Evolutionary conservation across 2,329 filamentous ascomycete species (phyloP).

Genomic region (Pseudopithomyces chartarum): DNA sequence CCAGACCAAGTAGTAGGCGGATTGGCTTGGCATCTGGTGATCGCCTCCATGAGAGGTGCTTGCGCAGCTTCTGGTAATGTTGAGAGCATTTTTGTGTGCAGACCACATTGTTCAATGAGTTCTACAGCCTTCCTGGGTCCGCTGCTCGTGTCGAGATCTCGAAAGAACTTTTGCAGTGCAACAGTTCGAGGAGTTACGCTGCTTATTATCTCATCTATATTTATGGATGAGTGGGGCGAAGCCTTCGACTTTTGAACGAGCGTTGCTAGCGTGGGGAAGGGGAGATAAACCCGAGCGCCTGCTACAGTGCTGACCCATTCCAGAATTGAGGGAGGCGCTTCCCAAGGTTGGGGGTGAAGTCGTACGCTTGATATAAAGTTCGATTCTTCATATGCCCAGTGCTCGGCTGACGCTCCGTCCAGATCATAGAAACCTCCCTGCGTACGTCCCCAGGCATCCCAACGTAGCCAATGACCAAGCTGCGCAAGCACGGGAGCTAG

Average conservation of each 20-base stretch:
- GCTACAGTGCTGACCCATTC: conserved; percentile 51
- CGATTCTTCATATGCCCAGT: conserved; percentile 63
- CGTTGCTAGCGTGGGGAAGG: conserved; percentile 45
- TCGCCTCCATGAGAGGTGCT: conserved; percentile 79
- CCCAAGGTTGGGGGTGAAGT: conserved; percentile 40
- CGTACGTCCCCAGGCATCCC: conserved; percentile 64
- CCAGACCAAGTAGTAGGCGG: conserved; percentile 79
- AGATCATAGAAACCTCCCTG: conserved; percentile 61
- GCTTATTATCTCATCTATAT: conserved; percentile 42
- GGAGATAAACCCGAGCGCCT: conserved; percentile 33
- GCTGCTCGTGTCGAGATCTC: conserved; percentile 45
- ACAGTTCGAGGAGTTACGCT: conserved; percentile 59
- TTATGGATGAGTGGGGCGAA: conserved; percentile 43
- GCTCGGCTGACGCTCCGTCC: conserved; percentile 62
- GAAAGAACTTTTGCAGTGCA: conserved; percentile 72
- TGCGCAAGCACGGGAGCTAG: conserved; percentile 80
- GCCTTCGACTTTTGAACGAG: conserved; percentile 44
- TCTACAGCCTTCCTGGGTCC: conserved; percentile 69
- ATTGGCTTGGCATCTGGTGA: conserved; percentile 80
- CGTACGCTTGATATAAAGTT: conserved; percentile 31
- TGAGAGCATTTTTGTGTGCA: conserved; percentile 72
- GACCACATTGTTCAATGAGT: conserved; percentile 71
- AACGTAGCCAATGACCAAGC: conserved; percentile 80
- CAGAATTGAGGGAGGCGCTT: conserved; percentile 63
- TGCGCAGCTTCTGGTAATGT: conserved; percentile 85